Evolutionary conservation across 345 rosid species (phyloP).

Genomic region (Populus nigra): DNA sequence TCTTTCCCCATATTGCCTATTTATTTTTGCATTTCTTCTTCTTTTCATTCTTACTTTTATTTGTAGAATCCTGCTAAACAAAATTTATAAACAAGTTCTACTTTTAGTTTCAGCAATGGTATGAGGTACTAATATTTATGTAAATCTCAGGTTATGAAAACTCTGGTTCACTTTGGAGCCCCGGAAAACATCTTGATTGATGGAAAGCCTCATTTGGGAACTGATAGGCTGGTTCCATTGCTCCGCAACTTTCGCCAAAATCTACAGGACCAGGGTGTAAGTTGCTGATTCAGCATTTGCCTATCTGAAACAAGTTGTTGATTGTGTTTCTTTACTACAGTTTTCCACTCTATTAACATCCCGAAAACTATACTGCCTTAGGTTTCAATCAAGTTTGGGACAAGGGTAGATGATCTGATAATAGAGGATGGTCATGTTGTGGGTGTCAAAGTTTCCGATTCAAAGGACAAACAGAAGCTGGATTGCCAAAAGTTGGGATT

Average conservation of each 20-base stretch:
- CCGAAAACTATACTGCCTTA: conserved; percentile 18
- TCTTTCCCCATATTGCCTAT: background rate
- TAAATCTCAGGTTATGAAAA: conserved; percentile 69
- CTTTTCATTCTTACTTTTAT: background rate
- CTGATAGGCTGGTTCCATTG: conserved; percentile 77
- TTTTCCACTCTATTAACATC: background rate
- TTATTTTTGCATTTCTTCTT: background rate
- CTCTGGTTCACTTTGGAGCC: conserved; percentile 91
- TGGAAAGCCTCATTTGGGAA: conserved; percentile 98
- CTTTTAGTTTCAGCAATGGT: background rate
- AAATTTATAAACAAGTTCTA: background rate
- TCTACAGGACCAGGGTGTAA: conserved; percentile 71
- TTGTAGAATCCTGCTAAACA: background rate
- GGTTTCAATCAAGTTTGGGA: conserved; percentile 80
- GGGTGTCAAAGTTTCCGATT: conserved; percentile 68
- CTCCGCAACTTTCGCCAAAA: conserved; percentile 78
- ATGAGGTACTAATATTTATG: conserved; percentile 3
- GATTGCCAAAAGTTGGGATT: conserved; percentile 40
- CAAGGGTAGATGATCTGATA: conserved; percentile 79
- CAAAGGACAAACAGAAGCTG: conserved; percentile 37
- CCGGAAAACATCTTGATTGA: conserved; percentile 68
- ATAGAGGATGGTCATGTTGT: conserved; percentile 58
- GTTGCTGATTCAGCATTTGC: conserved; percentile 28
- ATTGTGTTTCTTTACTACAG: background rate
- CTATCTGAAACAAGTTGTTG: background rate